Evolutionary conservation across 768 basidiomycete species (phyloP).

Genomic region (Cystofilobasidium bisporidii): DNA sequence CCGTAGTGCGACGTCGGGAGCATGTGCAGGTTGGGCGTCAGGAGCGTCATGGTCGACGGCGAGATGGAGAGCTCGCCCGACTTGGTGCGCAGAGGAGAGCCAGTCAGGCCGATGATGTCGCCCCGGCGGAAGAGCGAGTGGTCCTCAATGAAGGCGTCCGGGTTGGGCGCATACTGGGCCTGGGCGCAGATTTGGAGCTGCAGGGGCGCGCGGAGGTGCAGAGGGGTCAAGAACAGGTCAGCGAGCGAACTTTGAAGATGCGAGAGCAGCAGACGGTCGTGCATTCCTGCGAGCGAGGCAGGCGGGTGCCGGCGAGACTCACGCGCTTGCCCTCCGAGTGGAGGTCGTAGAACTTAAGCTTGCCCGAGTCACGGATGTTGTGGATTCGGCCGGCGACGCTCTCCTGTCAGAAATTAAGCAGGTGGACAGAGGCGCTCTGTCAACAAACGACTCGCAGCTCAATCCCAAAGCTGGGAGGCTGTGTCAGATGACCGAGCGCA

Average conservation of each 20-base stretch:
- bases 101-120: constrained; percentile 88
- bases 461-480: too few species aligned
- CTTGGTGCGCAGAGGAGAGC: constrained; percentile 81
- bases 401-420: constrained; percentile 35
- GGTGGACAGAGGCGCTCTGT: too few species aligned
- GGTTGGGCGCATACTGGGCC: constrained; percentile 49
- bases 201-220: too few species aligned
- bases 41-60: constrained; percentile 68
- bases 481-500: too few species aligned
- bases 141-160: constrained; percentile 51
- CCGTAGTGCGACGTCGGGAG: constrained; percentile 65
- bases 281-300: too few species aligned
- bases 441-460: too few species aligned
- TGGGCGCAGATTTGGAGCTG: constrained; percentile 82
- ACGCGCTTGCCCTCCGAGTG: constrained; percentile 79
- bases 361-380: constrained; percentile 69
- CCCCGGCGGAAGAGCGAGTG: constrained; percentile 89
- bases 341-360: constrained; percentile 84
- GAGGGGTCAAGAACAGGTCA: neutral
- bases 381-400: constrained; percentile 82
- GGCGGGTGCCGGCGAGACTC: neutral
- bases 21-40: constrained; percentile 92
- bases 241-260: too few species aligned
- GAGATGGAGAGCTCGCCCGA: constrained; percentile 90
- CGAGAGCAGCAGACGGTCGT: too few species aligned